Base-by-base conservation (phyloP, 2,329 filamentous ascomycete species). In the Harringtonia lauricola region DNA sequence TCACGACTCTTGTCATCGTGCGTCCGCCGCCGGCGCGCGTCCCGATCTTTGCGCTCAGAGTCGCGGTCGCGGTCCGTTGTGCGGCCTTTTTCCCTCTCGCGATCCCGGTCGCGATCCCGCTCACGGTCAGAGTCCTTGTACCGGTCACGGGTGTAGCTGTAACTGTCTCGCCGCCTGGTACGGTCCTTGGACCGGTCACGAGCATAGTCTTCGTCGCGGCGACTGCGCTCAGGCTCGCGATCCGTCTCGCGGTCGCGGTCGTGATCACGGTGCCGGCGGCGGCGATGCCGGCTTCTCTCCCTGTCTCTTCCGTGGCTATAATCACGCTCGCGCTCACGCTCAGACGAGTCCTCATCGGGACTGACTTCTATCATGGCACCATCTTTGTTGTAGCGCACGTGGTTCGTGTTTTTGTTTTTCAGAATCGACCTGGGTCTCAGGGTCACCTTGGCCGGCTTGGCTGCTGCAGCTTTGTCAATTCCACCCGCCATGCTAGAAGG, bases 341-440 rank as follows among this genome's bases (percentile, higher is more conserved):
- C 40, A 17, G 13, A 12, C 2, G 12, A 21, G 17, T 30, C 33
- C 26, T 22, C n/a, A 15, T 55, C 48, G 29, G 55, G 54, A 30
- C 54, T 51, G 46, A 75, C 55, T 54, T 75, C 64, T 43, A 66
- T 56, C 15, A 67, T 66, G 10, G 56, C 53, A 51, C 71, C 64
- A 1, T 66, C 64, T 31, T 71, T 67, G n/a, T n/a, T n/a, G 46
- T 76, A 76, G 4, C 68, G 67, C 6, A 79, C 72, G 37, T 71
- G 71, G 47, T 78, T 71, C 38, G 70, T 68, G 47, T 76, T 74
- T 51, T 67, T 70, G 54, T 79, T 79, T 62, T 79, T 79, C 17
- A 79, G 61, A n/a, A 79, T 79, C 6, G 74, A 69, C 52, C 76
- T 78, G 2, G 74, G 75, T 45, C 18, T n/a, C 2, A 33, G 17